phyloP scores from a whole-genome alignment of 441 rosid species.

The Lepidium campestre region DNA sequence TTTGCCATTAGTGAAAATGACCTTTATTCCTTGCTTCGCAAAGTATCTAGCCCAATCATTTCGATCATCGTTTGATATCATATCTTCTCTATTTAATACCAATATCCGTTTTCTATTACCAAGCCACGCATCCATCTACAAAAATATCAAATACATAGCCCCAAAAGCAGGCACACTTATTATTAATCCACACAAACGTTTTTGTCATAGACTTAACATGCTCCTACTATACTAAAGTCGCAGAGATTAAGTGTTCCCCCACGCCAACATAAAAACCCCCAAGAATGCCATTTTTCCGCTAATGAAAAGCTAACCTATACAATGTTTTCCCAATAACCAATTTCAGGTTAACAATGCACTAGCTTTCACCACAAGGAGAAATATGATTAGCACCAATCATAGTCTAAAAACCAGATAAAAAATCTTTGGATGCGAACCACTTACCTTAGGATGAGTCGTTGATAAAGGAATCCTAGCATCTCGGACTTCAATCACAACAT shows the following conservation, averaged over 20 bases:
- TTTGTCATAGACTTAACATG: not conserved
- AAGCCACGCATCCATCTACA: constrained; percentile 89
- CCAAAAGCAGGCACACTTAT: not conserved
- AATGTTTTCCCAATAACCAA: not conserved
- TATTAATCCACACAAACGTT: not conserved
- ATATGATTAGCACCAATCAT: not conserved
- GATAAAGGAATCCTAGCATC: constrained; percentile 94
- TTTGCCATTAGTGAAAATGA: constrained; percentile 72
- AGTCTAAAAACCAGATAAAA: not conserved
- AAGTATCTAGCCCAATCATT: constrained; percentile 92
- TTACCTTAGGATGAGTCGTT: constrained; percentile 80
- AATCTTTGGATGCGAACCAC: not conserved
- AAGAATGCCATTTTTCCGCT: not conserved
- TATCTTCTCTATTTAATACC: constrained; percentile 91
- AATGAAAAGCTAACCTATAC: not conserved
- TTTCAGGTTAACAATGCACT: not conserved
- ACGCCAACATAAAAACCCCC: not conserved
- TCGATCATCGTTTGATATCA: constrained; percentile 80
- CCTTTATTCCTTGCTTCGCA: constrained; percentile 68
- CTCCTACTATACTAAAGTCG: not conserved
- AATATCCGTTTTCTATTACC: constrained; percentile 86
- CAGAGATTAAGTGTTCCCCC: not conserved
- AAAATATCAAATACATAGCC: not conserved
- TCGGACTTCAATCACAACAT: constrained; percentile 89
- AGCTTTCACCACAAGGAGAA: not conserved